These are phyloP conservation scores for Fraxinus xanthoxyloides DNA, from an alignment of 305 asterid genomes.

Conservation along the genomic window DNA sequence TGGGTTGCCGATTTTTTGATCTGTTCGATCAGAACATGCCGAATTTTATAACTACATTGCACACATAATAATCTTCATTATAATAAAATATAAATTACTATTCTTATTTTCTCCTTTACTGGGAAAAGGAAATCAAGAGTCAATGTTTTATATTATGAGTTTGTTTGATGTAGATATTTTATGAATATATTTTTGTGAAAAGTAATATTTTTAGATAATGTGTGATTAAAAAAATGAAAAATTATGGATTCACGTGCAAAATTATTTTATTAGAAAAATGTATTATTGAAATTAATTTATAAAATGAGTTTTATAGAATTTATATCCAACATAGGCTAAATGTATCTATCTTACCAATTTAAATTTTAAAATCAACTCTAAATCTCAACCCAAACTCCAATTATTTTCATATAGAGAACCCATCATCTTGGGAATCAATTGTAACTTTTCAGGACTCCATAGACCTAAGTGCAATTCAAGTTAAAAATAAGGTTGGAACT, in stretches of 20 bases:
- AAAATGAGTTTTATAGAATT: not conserved
- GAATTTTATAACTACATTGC: not conserved
- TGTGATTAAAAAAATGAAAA: too few relatives aligned
- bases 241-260: too few relatives aligned
- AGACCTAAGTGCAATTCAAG: conserved; percentile 16
- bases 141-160: not conserved
- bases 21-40: not conserved
- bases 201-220: too few relatives aligned
- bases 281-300: not conserved
- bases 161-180: not conserved
- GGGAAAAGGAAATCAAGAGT: not conserved
- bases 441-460: not conserved
- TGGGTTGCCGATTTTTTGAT: not conserved
- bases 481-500: conserved; percentile 20
- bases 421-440: not conserved
- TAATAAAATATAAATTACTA: not conserved
- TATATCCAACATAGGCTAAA: not conserved
- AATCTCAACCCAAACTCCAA: not conserved
- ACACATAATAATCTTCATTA: not conserved
- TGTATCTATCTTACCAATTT: not conserved
- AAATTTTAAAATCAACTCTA: not conserved
- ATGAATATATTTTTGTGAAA: not conserved
- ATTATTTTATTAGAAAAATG: too few relatives aligned
- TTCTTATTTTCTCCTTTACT: not conserved
- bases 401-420: not conserved